Evolutionary conservation across 2,329 filamentous ascomycete genomes (phyloP), one percentile per base, ranked within the genome.

Genomic region (Calcarisporium arbuscula): DNA sequence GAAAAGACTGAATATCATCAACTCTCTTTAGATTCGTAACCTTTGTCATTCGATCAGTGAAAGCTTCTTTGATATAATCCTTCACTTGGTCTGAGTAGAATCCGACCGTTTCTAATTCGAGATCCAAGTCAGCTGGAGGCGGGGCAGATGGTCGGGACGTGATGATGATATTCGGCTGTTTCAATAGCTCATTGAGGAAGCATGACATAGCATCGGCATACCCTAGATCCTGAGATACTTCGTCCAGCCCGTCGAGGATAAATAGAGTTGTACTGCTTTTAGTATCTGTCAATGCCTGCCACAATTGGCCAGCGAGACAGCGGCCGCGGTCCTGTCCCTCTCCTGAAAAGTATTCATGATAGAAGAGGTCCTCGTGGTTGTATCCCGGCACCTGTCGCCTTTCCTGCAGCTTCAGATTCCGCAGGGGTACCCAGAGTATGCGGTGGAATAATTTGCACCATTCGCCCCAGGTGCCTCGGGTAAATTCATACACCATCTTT

Each of bases 241-340:
- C 64, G 33, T 68, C 65, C 11, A 67, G 37, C 5, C 64, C 64
- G 42, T 68, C 64, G 10, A 68, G 52, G 11, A 67, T 30, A 29
- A 65, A 62, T 1, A 68, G 45, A 15, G 53, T 62, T 32, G 34
- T 49, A 15, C n/a, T 25, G 20, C 19, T 20, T 4, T 35, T 35
- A 6, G 23, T 27, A 6, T 23, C 17, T n/a, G 34, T 16, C 12
- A 42, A 36, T 33, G 28, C 28, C 15, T 39, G 19, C 19, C 27
- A 34, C 25, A 56, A 28, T 40, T 38, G 40, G 28, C 32, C 28
- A 25, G 49, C 44, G 15, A 50, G 39, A 12, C 28, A 12, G 5
- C 26, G 27, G 11, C 43, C 35, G 18, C n/a, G n/a, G n/a, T n/a
- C n/a, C n/a, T 41, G 12, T 4, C 6, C 12, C 6, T 31, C 9